Conservation (phyloP, 208 protist species). For the Crithidia bombi region DNA sequence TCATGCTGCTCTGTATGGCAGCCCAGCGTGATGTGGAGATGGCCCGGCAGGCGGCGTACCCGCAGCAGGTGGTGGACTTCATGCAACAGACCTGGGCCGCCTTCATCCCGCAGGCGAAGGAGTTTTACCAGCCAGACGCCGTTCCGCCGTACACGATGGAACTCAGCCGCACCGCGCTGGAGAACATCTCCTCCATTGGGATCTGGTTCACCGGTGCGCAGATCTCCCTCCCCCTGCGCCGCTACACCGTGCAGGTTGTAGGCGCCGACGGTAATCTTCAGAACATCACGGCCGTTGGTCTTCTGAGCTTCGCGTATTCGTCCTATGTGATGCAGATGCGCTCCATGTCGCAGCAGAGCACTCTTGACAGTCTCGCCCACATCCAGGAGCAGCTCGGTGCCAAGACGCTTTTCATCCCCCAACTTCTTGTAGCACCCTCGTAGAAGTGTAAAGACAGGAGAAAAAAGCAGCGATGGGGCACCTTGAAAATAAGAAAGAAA, state of each 20-base stretch:
- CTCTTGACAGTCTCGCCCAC: slow-evolving; percentile 44
- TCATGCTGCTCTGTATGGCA: slow-evolving; percentile 52
- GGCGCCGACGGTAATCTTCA: slow-evolving; percentile 38
- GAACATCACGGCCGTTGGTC: slow-evolving; percentile 60
- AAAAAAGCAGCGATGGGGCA: neutral
- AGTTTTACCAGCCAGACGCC: slow-evolving; percentile 39
- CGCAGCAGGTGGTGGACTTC: slow-evolving; percentile 47
- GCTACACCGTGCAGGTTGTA: slow-evolving; percentile 57
- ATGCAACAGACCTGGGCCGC: slow-evolving; percentile 60
- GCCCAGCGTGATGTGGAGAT: slow-evolving; percentile 45
- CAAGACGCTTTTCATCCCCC: slow-evolving; percentile 58
- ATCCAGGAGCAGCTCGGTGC: slow-evolving; percentile 55
- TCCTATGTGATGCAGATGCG: slow-evolving; percentile 76
- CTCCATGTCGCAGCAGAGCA: slow-evolving; percentile 45
- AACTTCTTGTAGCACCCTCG: slow-evolving; percentile 46
- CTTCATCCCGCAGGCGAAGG: slow-evolving; percentile 56
- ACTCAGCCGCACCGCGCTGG: slow-evolving; percentile 47
- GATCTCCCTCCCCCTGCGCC: slow-evolving; percentile 71
- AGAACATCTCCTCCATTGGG: slow-evolving; percentile 76
- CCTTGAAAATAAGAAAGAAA: too few species aligned
- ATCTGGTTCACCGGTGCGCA: slow-evolving; percentile 68
- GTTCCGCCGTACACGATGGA: slow-evolving; percentile 17
- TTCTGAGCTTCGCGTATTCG: slow-evolving; percentile 77
- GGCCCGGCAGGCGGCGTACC: slow-evolving; percentile 27
- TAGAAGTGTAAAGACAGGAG: slow-evolving; percentile 5